These are phyloP conservation scores for Colletotrichum higginsianum DNA, from an alignment of 2,329 filamentous ascomycete genomes.

Conservation along the genomic window DNA sequence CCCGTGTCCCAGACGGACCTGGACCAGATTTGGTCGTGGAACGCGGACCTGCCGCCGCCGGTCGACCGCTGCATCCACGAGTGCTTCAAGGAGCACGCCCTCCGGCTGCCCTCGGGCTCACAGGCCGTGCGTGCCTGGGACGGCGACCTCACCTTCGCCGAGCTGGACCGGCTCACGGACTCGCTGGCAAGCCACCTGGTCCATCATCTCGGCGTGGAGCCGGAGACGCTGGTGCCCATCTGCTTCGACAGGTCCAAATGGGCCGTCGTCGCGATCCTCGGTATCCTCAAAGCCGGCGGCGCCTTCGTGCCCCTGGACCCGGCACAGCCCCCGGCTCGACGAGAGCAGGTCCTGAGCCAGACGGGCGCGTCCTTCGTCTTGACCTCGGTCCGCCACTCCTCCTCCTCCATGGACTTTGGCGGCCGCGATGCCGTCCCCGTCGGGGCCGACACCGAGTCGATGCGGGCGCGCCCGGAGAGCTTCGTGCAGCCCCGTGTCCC, in stretches of 20 bases:
- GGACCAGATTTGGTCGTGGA: neutral
- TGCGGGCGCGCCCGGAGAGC: neutral
- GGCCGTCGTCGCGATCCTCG: slow-evolving; percentile 44
- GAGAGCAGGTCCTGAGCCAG: neutral
- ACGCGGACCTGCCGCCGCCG: neutral
- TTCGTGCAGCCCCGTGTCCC: neutral
- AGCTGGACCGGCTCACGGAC: slow-evolving; percentile 18
- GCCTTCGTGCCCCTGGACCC: slow-evolving; percentile 43
- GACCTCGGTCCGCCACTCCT: neutral
- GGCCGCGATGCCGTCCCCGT: neutral
- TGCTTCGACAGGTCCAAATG: slow-evolving; percentile 46
- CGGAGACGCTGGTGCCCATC: slow-evolving; percentile 35
- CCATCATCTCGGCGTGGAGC: neutral
- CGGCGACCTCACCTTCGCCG: slow-evolving; percentile 9
- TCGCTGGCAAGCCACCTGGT: slow-evolving; percentile 14
- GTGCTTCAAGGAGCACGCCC: neutral
- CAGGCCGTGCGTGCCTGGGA: slow-evolving; percentile 30
- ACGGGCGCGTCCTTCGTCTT: neutral
- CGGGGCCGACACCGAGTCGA: neutral
- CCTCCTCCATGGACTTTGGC: neutral
- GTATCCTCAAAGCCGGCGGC: slow-evolving; percentile 47
- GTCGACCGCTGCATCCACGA: slow-evolving; percentile 7
- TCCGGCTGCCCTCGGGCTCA: slow-evolving; percentile 43
- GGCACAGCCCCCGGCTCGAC: neutral
- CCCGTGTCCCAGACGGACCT: neutral